Evolutionary conservation across 129 eudicot species (phyloP), one percentile per base, ranked within the genome.

Genomic region (Cynara cardunculus): DNA sequence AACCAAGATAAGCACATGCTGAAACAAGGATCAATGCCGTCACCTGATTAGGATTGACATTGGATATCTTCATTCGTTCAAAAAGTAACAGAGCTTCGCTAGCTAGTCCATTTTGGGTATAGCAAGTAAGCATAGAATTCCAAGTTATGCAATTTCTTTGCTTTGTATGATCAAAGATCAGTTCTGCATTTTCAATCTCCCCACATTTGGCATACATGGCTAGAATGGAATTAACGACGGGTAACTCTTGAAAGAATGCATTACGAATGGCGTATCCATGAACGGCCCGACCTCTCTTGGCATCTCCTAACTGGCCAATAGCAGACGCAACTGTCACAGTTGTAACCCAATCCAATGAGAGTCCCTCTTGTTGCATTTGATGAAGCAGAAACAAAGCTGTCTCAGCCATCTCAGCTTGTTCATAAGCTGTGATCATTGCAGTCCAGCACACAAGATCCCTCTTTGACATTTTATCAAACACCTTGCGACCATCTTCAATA

Each of bases 371-470:
- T 68, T 83, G 84, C 96, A 91, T 87, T 44, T 35, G 22, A 39
- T 44, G 69, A 81, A 85, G 87, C 77, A 89, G 35, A 67, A 8
- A 19, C 22, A 87, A 66, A 0, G 88, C 91, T 0, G 79, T 88
- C 35, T 76, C 87, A n/a, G 67, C 84, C 31, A 30, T 35, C 75
- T 77, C 86, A 21, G 76, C 78, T 28, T 74, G 78, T 21, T 85
- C 87, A 81, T 91, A 91, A 34, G 87, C 88, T 3, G 90, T 85
- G 70, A 89, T 87, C 71, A 91, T 87, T 0, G 87, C 84, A 76
- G 91, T 89, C 93, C 96, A 91, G 30, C 91, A 89, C 18, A 91
- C 96, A 78, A 79, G 32, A 68, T 89, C 89, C 16, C 91, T 89
- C 73, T 44, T 26, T 5, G 87, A 79, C 93, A 91, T 91, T 39